Conservation (phyloP, 1,139 yeast genomes). For the Yamadazyma kanchanaburiensis region DNA sequence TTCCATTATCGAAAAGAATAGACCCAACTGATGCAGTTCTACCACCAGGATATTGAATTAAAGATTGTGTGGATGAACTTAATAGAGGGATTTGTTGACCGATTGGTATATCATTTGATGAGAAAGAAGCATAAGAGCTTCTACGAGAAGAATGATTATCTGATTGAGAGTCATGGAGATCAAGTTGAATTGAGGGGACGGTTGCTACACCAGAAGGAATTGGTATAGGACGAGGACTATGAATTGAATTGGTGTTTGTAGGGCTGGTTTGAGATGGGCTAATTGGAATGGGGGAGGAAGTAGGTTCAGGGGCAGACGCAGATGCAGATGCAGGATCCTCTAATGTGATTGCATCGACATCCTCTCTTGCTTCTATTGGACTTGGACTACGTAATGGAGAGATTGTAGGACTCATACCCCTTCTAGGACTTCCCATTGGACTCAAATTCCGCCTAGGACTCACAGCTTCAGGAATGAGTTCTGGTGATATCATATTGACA, state of each 20-base stretch:
- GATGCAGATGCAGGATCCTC: no score
- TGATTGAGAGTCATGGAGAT: slow-evolving; percentile 7
- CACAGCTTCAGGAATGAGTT: slow-evolving; percentile 12
- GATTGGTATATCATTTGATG: slow-evolving; percentile 22
- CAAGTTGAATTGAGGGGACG: no score
- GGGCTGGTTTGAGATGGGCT: no score
- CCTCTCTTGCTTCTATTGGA: no score
- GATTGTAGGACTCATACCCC: slow-evolving; percentile 8
- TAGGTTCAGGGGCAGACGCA: no score
- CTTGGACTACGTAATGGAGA: slow-evolving; percentile 2
- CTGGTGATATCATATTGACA: slow-evolving; percentile 15
- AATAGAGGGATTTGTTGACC: slow-evolving; percentile 42
- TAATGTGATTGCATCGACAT: no score
- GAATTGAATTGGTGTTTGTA: no score
- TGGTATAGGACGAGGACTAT: slow-evolving; percentile 1
- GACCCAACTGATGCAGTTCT: slow-evolving; percentile 26
- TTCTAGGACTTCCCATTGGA: slow-evolving; percentile 10
- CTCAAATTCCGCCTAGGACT: slow-evolving; percentile 12
- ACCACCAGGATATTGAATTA: slow-evolving; percentile 11
- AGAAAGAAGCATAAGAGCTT: slow-evolving; percentile 21
- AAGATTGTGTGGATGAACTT: slow-evolving; percentile 27
- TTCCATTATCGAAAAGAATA: slow-evolving; percentile 22
- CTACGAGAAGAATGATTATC: slow-evolving; percentile 15
- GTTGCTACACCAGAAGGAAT: slow-evolving; percentile 1
- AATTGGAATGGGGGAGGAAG: no score